These are phyloP conservation scores for Microstegium vimineum DNA, from an alignment of 176 grass and related monocot genomes.

Conservation along the genomic window DNA sequence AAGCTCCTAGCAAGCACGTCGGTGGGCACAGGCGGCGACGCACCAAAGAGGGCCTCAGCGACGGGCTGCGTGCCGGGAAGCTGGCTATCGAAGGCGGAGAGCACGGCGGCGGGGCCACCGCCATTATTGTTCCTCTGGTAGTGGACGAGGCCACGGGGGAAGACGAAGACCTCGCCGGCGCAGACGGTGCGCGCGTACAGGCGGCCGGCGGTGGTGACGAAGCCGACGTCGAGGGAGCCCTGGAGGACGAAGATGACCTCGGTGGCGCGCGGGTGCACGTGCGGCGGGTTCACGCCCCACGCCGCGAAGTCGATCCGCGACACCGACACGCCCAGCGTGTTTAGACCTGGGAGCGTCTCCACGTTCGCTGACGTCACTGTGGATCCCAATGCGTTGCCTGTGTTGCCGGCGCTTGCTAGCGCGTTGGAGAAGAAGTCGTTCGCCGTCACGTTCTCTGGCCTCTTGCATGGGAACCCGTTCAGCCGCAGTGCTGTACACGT, in stretches of 20 bases:
- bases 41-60: conserved; percentile 40
- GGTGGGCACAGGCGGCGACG: conserved; percentile 39
- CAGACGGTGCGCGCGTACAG: conserved; percentile 45
- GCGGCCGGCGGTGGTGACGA: conserved; percentile 51
- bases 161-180: conserved; percentile 60
- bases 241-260: conserved; percentile 61
- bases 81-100: conserved; percentile 75
- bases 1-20: conserved; percentile 49
- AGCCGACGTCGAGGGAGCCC: conserved; percentile 64
- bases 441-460: conserved; percentile 42
- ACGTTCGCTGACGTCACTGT: conserved; percentile 47
- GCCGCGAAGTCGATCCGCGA: conserved; percentile 64
- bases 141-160: conserved; percentile 60
- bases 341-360: conserved; percentile 43
- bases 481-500: conserved; percentile 45
- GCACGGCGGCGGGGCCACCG: conserved; percentile 9
- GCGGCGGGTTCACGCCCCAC: conserved; percentile 57
- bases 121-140: conserved; percentile 58
- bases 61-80: conserved; percentile 52
- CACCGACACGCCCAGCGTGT: conserved; percentile 63
- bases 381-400: conserved; percentile 35
- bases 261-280: conserved; percentile 69
- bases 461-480: conserved; percentile 75
- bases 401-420: conserved; percentile 30
- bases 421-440: conserved; percentile 54